Base-by-base conservation (phyloP, 805 yeast genomes). In the Metschnikowia borealis region DNA sequence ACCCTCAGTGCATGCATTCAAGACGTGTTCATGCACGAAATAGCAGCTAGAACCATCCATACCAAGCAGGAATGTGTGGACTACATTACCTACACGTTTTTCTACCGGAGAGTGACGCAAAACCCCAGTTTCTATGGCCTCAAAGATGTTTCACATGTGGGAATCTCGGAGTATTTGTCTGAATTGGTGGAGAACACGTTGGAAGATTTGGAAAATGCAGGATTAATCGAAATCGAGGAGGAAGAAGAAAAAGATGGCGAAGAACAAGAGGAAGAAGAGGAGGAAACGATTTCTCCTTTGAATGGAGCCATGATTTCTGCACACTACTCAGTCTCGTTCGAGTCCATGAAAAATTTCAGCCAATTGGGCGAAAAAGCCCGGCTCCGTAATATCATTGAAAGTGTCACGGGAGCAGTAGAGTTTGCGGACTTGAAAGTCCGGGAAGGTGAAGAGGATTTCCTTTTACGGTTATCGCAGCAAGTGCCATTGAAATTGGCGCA, bases 71-170 rank as follows among this genome's bases (percentile, higher is more conserved):
- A 87, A 57, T 88, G 96, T 59, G 80, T 94, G 52, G 97, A 92
- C 60, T 89, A 96, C 95, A 62, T 94, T 33, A 87, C 97, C 0
- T 88, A 80, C 63, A 79, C 96, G 0, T 87, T 83, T 58, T 87
- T 91, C 61, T 94, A 89, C 67, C 75, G 95, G 55, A 74, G 98
- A 46, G 64, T 94, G 18, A 85, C 82, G 49, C 75, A 80, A 34
- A 94, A 94, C 64, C 97, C 99, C 3, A 82, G 94, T 51, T 94
- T 79, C 63, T 94, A 94, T 62, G 96, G 90, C n/a, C 78, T 89
- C 6, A 73, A 72, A 38, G 87, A 84, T 53, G 72, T 77, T 2
- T 70, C 87, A 1, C 81, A 81, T 40, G 66, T 77, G 31, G 96
- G 95, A 0, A 65, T 92, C 6, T 89, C 96, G 1, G 91, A 86